These are phyloP conservation scores for Coleophoma crateriformis DNA, from an alignment of 2,329 filamentous ascomycete species.

Conservation along the genomic window DNA sequence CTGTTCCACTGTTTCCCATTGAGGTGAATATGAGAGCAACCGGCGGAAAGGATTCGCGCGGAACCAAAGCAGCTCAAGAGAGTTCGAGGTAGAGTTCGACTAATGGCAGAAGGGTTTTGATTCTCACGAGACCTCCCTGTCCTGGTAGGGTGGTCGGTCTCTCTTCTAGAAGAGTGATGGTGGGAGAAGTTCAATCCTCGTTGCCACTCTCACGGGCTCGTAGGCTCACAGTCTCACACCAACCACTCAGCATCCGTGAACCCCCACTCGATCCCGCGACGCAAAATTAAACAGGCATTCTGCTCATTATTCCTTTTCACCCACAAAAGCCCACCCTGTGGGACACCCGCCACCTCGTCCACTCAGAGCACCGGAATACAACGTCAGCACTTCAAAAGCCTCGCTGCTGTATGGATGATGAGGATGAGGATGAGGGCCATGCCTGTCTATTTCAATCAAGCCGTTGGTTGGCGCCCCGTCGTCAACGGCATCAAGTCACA, in stretches of 20 bases:
- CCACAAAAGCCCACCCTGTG: conserved; percentile 4
- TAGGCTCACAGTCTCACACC: no score
- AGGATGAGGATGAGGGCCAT: no score
- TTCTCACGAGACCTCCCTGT: background rate
- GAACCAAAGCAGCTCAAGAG: background rate
- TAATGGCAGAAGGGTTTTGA: no score
- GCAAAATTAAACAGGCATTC: conserved; percentile 4
- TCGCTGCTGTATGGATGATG: background rate
- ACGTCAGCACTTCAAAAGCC: background rate
- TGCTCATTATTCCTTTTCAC: conserved; percentile 1
- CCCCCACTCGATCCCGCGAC: conserved; percentile 13
- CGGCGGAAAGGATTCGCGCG: background rate
- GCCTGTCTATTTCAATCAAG: no score
- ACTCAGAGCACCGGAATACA: conserved; percentile 1
- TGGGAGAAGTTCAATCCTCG: background rate
- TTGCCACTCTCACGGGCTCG: background rate
- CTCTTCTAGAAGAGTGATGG: conserved; percentile 1
- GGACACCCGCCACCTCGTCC: conserved; percentile 3
- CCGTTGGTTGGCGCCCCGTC: no score
- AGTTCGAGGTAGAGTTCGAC: background rate
- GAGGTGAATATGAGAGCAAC: background rate
- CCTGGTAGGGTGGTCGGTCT: background rate
- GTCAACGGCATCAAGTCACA: no score
- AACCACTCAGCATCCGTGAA: conserved; percentile 2
- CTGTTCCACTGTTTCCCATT: no score